These are phyloP conservation scores for Saccharomyces hybrid DNA, from an alignment of 1,139 yeast genomes.

Conservation along the genomic window DNA sequence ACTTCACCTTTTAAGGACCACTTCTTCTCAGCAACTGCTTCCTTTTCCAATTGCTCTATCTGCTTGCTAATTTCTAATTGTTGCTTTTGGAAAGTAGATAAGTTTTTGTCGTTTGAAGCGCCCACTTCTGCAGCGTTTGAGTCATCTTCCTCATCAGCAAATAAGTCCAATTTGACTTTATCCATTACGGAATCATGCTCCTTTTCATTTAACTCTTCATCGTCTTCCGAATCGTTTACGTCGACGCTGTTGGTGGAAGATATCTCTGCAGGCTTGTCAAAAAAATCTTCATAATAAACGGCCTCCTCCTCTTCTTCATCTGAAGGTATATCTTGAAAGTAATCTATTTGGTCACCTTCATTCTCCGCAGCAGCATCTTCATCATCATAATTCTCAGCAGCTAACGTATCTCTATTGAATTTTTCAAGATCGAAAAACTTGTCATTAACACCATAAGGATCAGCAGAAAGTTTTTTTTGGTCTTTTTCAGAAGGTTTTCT, in stretches of 20 bases:
- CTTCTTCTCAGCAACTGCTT: slow-evolving; percentile 80
- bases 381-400: slow-evolving; percentile 46
- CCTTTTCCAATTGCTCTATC: slow-evolving; percentile 72
- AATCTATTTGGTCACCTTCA: slow-evolving; percentile 54
- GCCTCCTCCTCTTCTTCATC: slow-evolving; percentile 60
- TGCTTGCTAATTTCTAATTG: slow-evolving; percentile 70
- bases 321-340: slow-evolving; percentile 51
- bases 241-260: slow-evolving; percentile 9
- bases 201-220: slow-evolving; percentile 33
- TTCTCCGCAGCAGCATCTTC: slow-evolving; percentile 39
- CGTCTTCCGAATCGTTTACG: slow-evolving; percentile 26
- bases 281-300: slow-evolving; percentile 68
- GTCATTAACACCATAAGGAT: slow-evolving; percentile 63
- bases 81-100: slow-evolving; percentile 80
- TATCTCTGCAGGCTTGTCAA: slow-evolving; percentile 43
- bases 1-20: slow-evolving; percentile 97
- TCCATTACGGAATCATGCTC: slow-evolving; percentile 53
- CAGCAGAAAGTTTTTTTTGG: slow-evolving; percentile 8
- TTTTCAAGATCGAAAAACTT: slow-evolving; percentile 80
- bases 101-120: slow-evolving; percentile 35
- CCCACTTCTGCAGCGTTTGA: slow-evolving; percentile 37
- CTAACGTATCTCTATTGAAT: slow-evolving; percentile 73
- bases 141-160: slow-evolving; percentile 42
- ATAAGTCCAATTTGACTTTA: slow-evolving; percentile 55
- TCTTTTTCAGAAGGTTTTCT: slow-evolving; percentile 14